Base-by-base conservation (phyloP, 164 flowering plant species). In the Santalum album region DNA sequence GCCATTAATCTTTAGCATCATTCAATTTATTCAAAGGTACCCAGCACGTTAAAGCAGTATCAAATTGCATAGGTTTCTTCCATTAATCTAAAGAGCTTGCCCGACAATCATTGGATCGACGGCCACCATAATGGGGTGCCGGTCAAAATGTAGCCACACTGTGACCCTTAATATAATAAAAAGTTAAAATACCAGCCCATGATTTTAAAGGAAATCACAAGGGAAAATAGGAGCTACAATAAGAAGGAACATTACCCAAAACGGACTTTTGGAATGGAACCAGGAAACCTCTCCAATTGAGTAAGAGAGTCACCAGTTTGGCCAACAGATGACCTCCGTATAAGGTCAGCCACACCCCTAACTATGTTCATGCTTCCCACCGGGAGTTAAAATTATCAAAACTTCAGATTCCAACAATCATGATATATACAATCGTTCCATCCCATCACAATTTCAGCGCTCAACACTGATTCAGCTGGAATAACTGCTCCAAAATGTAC, bases 271-370 rank as follows among this genome's bases (percentile, higher is more conserved):
- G 82, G 88, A 63, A 71, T 51, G 2, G 98, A 92, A 29, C 68
- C 73, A 59, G 84, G 53, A 43, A 82, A 78, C 66, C 68, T 83
- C 66, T 73, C 78, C 3, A 71, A 65, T 49, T 69, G 75, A 34
- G 74, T 45, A 59, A 62, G 43, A 55, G 73, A 68, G 54, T 81
- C 96, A 49, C 73, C 78, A 59, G 74, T 51, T 44, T 78, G 82
- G 57, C 78, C 80, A 61, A 79, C 34, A 36, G 98, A 82, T n/a
- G 90, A 65, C 72, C 90, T 81, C 57, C 95, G 78, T n/a, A 91
- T 72, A 47, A 91, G 90, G 72, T 83, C 95, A 15, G 98, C 96
- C 43, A 91, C 95, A 23, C 98, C 98, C 68, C 84, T 91, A 11
- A 88, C 95, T 20, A 88, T 88, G 68, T 91, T 86, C 98, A 91